Conservation (phyloP, 1,284 basidiomycete genomes). For the Hymenochaete sp. region DNA sequence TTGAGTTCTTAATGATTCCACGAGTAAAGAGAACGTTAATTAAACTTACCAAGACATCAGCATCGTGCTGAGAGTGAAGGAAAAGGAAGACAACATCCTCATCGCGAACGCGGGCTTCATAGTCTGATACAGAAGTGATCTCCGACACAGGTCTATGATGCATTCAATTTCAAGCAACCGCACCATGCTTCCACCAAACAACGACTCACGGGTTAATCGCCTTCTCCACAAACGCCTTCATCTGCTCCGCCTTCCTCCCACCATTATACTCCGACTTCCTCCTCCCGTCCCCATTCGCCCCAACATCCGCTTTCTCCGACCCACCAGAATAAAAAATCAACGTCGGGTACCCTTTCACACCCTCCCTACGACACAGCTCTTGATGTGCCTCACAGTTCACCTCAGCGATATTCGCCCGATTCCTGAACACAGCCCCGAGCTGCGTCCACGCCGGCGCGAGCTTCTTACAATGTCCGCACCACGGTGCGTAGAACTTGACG, state of each 20-base stretch:
- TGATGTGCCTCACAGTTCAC: conserved; percentile 79
- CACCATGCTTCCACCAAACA: neutral
- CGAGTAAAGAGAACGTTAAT: neutral
- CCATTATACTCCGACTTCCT: conserved; percentile 62
- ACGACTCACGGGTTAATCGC: conserved; percentile 52
- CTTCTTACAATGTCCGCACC: conserved; percentile 91
- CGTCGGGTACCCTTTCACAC: conserved; percentile 73
- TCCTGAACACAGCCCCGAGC: conserved; percentile 60
- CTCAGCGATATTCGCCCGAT: conserved; percentile 67
- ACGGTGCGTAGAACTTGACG: conserved; percentile 88
- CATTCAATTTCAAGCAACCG: conserved; percentile 13
- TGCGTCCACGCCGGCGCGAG: conserved; percentile 73
- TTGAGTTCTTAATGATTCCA: neutral
- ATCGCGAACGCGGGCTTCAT: conserved; percentile 43
- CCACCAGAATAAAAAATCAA: conserved; percentile 53
- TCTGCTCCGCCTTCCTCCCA: conserved; percentile 55
- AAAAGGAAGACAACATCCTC: conserved; percentile 70
- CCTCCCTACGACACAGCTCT: conserved; percentile 54
- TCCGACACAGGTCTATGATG: conserved; percentile 36
- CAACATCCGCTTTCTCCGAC: too few relatives aligned
- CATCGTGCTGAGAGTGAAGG: conserved; percentile 45
- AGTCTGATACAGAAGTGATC: conserved; percentile 40
- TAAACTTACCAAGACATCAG: conserved; percentile 33
- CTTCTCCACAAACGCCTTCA: conserved; percentile 66
- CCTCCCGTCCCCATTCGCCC: conserved; percentile 31